Base-by-base conservation (phyloP, 1,284 basidiomycete species). In the Marasmius fiardii region DNA sequence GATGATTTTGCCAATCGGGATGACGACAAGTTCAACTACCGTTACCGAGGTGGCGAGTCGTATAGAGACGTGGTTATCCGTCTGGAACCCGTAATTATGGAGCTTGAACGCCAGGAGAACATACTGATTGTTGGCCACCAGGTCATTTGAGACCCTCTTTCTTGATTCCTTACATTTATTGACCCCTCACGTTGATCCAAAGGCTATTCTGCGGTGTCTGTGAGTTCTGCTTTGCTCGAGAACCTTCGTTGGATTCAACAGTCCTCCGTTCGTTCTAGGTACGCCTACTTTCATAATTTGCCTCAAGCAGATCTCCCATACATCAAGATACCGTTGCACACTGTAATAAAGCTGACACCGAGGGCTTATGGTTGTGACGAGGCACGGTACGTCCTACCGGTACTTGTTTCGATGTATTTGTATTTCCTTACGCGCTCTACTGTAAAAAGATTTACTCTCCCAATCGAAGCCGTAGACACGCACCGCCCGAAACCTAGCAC, bases 11-110 rank as follows among this genome's bases (percentile, higher is more conserved):
- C 94, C n/a, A 94, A 93, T 67, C 86, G 97, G 24, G 97, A 99
- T 67, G 95, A 99, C 54, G 97, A 99, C 77, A 99, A 99, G 73
- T 99, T 98, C 75, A 99, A 99, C 74, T 99, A 99, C 70, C 86
- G 97, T 23, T 98, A 98, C 73, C 81, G 93, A 67, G 91, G 88
- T 70, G 96, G 97, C 53, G 97, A 98, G 70, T 95, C 93, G 4
- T 98, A 98, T 70, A 85, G 95, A 23, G 95, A 98, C 68, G 93
- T 95, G 8, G 94, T 98, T n/a, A 86, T 95, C 5, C 86, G 96
- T 28, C 79, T 99, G 24, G 97, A 99, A 69, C 97, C 97, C 12
- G 92, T 98, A 53, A 98, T 99, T 64, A 98, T 99, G 93, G 97
- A 99, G 72, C 82, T 99, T 18, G 97, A 99, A 71, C 79, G 97